Evolutionary conservation across 2,329 filamentous ascomycete species (phyloP), one percentile per base, ranked within the genome.

Genomic region (Aspergillus ibericus): DNA sequence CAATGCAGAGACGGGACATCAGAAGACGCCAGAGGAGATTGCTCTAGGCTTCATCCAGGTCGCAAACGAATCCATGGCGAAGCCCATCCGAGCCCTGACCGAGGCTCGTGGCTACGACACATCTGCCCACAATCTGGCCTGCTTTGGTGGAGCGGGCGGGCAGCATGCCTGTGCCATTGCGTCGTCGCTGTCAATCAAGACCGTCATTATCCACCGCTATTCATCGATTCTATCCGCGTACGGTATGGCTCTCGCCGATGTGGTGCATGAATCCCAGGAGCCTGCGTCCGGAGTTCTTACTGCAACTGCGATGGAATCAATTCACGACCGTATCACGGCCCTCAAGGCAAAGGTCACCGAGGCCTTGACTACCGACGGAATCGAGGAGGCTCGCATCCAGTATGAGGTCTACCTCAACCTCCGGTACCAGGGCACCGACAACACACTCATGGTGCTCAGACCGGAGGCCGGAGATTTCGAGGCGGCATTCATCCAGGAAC

Each of bases 91-190:
- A 34, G 93, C 91, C 29, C 84, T 96, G 64, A 97, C 93, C 0
- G 93, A 97, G 74, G 93, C 93, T 27, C 92, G 95, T 74, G 93
- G 93, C 0, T 92, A 96, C 64, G 92, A 96, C 71, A 95, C 92
- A 0, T 91, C 90, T 1, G 91, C 91, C 65, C 93, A 97, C 73
- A 83, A 92, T n/a, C 82, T 97, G 40, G 92, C 93, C 0, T 96
- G 92, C 0, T 97, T 97, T 76, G 93, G 93, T 46, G 93, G 93
- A 56, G 93, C 93, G 0, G 93, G 93, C 49, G 93, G 93, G 0
- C 93, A 97, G 72, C 93, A 97, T 67, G 93, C 93, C 1, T 92
- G 96, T 16, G 92, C 92, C 1, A 96, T 96, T 62, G 93, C 92
- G 2, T 87, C 92, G 68, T 90, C 90, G 2, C 80, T 97, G 1